Percentiles rank a stretch among this genome's conserved stretches.
These are phyloP conservation scores for Aspergillus japonicus DNA, from an alignment of 2,329 filamentous ascomycete genomes.

Conservation along the genomic window DNA sequence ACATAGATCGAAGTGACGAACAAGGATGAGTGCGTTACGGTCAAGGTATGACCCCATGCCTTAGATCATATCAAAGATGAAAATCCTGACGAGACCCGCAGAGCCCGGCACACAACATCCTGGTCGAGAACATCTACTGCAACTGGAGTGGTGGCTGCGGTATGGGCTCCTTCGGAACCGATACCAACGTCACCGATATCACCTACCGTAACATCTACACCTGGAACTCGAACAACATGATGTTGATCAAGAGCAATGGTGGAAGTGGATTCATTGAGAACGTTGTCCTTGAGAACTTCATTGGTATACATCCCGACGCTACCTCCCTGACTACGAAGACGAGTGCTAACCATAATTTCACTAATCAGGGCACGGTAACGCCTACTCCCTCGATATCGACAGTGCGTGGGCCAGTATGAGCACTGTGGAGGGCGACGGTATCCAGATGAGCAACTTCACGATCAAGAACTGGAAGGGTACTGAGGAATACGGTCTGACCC, in stretches of 20 bases:
- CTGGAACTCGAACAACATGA: conserved; percentile 60
- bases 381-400: conserved; percentile 58
- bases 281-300: conserved; percentile 56
- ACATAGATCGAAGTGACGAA: conserved; percentile 56
- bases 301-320: conserved; percentile 26
- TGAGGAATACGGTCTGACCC: conserved; percentile 46
- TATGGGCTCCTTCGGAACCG: conserved; percentile 55
- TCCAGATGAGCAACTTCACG: conserved; percentile 54
- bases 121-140: conserved; percentile 61
- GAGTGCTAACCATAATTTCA: background rate
- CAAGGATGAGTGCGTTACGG: conserved; percentile 61
- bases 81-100: conserved; percentile 17
- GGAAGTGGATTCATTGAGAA: conserved; percentile 55
- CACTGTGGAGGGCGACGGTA: conserved; percentile 48
- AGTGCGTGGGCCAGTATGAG: conserved; percentile 52
- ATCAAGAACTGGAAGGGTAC: conserved; percentile 59
- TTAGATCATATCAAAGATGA: background rate
- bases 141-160: conserved; percentile 61
- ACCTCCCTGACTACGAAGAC: background rate
- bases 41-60: conserved; percentile 41
- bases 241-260: conserved; percentile 62
- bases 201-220: conserved; percentile 60
- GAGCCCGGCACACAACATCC: conserved; percentile 53
- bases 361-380: conserved; percentile 53
- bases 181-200: conserved; percentile 53